Evolutionary conservation across 2,329 filamentous ascomycete species (phyloP).

Genomic region (Diplocarpon rosae): DNA sequence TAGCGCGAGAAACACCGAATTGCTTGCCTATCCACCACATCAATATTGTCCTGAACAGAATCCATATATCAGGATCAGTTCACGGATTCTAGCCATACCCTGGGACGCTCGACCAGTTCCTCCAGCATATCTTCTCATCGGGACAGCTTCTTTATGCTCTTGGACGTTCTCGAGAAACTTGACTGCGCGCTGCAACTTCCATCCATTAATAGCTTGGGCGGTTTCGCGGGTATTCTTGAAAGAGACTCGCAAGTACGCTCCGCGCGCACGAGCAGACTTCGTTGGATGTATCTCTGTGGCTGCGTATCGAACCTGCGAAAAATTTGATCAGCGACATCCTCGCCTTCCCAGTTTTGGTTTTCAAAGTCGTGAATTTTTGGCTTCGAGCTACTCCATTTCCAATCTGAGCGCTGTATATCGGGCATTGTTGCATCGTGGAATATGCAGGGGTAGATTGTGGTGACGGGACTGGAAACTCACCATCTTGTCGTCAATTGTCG

Average conservation of each 20-base stretch:
- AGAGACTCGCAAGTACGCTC: slow-evolving; percentile 96
- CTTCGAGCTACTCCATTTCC: not conserved
- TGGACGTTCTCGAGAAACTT: slow-evolving; percentile 97
- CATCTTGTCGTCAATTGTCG: slow-evolving; percentile 9
- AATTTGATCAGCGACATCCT: slow-evolving; percentile 1
- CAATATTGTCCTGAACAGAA: slow-evolving; percentile 10
- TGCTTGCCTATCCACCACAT: slow-evolving; percentile 66
- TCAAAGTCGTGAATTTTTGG: not conserved
- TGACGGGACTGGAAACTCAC: slow-evolving; percentile 2
- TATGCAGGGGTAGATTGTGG: not conserved
- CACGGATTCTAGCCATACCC: slow-evolving; percentile 55
- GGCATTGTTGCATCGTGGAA: not conserved
- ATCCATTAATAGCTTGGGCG: slow-evolving; percentile 85
- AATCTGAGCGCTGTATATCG: not conserved
- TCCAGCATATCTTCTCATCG: slow-evolving; percentile 95
- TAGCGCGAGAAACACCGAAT: slow-evolving; percentile 94
- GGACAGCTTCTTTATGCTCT: slow-evolving; percentile 93
- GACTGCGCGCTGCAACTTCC: slow-evolving; percentile 68
- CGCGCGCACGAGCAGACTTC: slow-evolving; percentile 95
- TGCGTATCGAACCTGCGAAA: slow-evolving; percentile 80
- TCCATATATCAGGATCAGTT: not conserved
- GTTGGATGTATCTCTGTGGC: slow-evolving; percentile 74
- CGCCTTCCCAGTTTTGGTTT: not conserved
- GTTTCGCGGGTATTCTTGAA: slow-evolving; percentile 99
- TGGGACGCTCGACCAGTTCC: slow-evolving; percentile 92